Evolutionary conservation across 129 eudicot species (phyloP).

Genomic region (Tanacetum coccineum): DNA sequence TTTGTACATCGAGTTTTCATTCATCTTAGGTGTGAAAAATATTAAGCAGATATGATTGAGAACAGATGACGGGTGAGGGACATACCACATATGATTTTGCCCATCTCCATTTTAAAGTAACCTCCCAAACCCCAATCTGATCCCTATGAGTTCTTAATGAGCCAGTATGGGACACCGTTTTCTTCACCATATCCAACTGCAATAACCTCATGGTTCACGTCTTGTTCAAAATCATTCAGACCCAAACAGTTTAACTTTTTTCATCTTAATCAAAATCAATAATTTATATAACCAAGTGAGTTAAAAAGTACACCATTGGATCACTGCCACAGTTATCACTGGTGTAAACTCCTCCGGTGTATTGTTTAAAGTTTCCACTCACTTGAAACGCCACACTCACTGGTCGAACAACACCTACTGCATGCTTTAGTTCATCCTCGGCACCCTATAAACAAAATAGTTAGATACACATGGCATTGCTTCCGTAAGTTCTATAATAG

Average conservation of each 20-base stretch:
- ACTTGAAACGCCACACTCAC: slow-evolving; percentile 97
- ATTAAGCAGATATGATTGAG: background rate
- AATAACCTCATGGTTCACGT: too few relatives aligned
- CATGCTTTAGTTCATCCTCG: slow-evolving; percentile 96
- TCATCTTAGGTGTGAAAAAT: background rate
- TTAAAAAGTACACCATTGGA: slow-evolving; percentile 55
- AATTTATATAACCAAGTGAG: background rate
- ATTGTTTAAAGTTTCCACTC: slow-evolving; percentile 45
- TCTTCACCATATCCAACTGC: too few relatives aligned
- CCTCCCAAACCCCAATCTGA: slow-evolving; percentile 91
- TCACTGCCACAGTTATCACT: slow-evolving; percentile 71
- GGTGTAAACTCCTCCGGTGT: slow-evolving; percentile 80
- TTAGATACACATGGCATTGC: background rate
- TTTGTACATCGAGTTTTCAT: too few relatives aligned
- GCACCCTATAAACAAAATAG: slow-evolving; percentile 57
- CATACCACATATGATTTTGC: slow-evolving; percentile 99
- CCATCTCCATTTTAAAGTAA: slow-evolving; percentile 97
- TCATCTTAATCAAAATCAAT: background rate
- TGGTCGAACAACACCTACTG: slow-evolving; percentile 90
- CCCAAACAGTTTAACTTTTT: too few relatives aligned
- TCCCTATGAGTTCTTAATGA: slow-evolving; percentile 98
- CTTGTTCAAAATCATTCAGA: too few relatives aligned
- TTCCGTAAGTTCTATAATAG: background rate
- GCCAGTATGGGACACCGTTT: too few relatives aligned
- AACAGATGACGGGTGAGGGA: slow-evolving; percentile 1